Conservation (phyloP, 179 eudicot genomes). For the Heliamphora pulchella region DNA sequence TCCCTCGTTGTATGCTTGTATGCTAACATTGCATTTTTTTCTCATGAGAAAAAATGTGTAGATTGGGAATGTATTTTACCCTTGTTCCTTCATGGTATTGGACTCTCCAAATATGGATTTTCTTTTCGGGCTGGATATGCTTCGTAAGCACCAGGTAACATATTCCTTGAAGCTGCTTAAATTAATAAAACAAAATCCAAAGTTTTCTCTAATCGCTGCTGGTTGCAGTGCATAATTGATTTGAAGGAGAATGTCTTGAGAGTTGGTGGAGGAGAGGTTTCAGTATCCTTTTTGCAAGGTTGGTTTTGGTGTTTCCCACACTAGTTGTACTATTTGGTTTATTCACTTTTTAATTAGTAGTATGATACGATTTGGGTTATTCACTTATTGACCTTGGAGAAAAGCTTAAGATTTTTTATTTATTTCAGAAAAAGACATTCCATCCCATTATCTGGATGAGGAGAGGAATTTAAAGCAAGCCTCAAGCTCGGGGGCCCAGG, state of each 20-base stretch:
- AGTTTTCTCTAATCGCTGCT: not conserved
- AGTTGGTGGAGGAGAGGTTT: slow-evolving; percentile 97
- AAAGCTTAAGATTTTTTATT: not conserved
- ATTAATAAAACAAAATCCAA: not conserved
- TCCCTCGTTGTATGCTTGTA: not conserved
- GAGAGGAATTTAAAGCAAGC: slow-evolving; percentile 66
- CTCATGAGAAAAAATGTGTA: slow-evolving; percentile 22
- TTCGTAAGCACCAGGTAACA: slow-evolving; percentile 90
- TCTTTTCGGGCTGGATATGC: slow-evolving; percentile 97
- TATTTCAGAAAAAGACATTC: slow-evolving; percentile 86
- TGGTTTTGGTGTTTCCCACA: slow-evolving; percentile 13
- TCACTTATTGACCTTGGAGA: not conserved
- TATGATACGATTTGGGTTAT: not conserved
- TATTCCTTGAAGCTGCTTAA: not conserved
- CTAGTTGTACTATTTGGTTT: not conserved
- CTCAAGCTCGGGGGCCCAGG: slow-evolving; percentile 69
- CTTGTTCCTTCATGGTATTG: slow-evolving; percentile 84
- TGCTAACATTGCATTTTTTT: not conserved
- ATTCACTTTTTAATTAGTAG: not conserved
- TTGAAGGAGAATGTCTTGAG: slow-evolving; percentile 88
- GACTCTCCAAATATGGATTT: slow-evolving; percentile 99
- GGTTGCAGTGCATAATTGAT: slow-evolving; percentile 84
- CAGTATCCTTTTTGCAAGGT: slow-evolving; percentile 90
- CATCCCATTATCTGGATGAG: slow-evolving; percentile 67
- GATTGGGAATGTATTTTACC: slow-evolving; percentile 89